phyloP scores from a whole-genome alignment of 2,329 filamentous ascomycete species.

The Tolypocladium ovalisporum region DNA sequence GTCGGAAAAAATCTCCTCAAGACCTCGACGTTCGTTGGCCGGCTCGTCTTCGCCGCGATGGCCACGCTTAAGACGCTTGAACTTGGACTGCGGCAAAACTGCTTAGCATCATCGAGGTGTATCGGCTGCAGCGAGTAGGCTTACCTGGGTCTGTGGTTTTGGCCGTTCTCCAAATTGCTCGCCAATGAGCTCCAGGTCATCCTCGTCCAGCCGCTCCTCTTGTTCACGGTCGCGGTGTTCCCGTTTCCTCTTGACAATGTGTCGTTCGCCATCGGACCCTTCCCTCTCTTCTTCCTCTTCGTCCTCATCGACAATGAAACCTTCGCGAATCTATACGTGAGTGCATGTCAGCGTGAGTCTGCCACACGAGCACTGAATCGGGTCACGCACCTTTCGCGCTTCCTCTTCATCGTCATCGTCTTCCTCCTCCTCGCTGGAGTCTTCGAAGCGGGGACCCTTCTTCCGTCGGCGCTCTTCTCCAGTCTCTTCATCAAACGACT shows the following conservation, averaged over 20 bases:
- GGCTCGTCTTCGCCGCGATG: conserved; percentile 65
- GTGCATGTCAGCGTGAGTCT: conserved; percentile 6
- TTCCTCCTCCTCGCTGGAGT: conserved; percentile 87
- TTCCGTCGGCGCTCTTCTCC: conserved; percentile 43
- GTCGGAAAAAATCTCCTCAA: conserved; percentile 91
- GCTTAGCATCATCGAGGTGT: conserved; percentile 8
- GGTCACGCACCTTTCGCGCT: conserved; percentile 52
- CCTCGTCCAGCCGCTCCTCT: conserved; percentile 85
- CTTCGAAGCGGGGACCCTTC: conserved; percentile 42
- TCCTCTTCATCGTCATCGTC: conserved; percentile 88
- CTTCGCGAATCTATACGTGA: conserved; percentile 63
- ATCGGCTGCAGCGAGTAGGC: conserved; percentile 9
- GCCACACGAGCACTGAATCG: not conserved
- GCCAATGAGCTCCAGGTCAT: conserved; percentile 91
- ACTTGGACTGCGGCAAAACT: conserved; percentile 56
- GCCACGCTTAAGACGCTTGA: conserved; percentile 92
- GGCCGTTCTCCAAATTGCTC: conserved; percentile 58
- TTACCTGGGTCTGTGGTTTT: conserved; percentile 58
- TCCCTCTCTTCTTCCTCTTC: conserved; percentile 66
- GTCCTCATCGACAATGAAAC: conserved; percentile 72
- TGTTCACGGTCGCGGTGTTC: conserved; percentile 66
- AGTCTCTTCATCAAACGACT: conserved; percentile 68
- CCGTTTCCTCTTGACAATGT: conserved; percentile 60
- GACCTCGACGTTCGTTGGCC: conserved; percentile 53
- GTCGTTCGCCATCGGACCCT: conserved; percentile 41